These are phyloP conservation scores for Neospora caninum DNA, from an alignment of 169 alveolate species.

Conservation along the genomic window DNA sequence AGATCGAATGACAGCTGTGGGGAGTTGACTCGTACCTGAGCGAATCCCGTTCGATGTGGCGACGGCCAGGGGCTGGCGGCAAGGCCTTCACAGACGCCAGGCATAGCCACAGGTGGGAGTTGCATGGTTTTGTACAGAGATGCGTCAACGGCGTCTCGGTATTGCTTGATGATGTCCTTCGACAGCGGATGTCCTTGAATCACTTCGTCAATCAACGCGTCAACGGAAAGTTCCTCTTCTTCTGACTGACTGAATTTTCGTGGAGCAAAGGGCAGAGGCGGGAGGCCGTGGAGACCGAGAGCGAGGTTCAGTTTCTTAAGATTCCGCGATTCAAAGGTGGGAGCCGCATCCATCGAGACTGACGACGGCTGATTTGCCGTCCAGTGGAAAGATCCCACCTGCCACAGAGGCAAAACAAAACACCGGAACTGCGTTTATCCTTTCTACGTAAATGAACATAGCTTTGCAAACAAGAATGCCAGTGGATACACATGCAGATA, in stretches of 20 bases:
- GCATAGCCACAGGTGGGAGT: constrained; percentile 52
- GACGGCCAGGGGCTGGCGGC: constrained; percentile 72
- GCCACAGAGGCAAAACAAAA: neutral
- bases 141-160: neutral
- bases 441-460: neutral
- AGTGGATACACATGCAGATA: neutral
- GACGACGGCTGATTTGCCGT: neutral
- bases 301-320: constrained; percentile 49
- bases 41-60: constrained; percentile 68
- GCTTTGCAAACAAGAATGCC: too few species aligned
- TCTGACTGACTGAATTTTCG: neutral
- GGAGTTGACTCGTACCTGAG: constrained; percentile 57
- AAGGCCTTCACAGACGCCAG: constrained; percentile 52
- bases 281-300: constrained; percentile 53
- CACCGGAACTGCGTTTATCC: neutral
- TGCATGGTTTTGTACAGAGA: constrained; percentile 54
- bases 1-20: neutral
- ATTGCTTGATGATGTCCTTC: constrained; percentile 40
- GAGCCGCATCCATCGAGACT: neutral
- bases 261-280: constrained; percentile 59
- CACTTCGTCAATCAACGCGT: constrained; percentile 39
- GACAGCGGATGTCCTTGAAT: constrained; percentile 55
- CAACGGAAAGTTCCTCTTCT: neutral
- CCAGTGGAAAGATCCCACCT: constrained; percentile 44
- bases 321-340: neutral